Evolutionary conservation across 805 yeast species (phyloP), one percentile per base, ranked within the genome.

Genomic region (Torulaspora quercuum): DNA sequence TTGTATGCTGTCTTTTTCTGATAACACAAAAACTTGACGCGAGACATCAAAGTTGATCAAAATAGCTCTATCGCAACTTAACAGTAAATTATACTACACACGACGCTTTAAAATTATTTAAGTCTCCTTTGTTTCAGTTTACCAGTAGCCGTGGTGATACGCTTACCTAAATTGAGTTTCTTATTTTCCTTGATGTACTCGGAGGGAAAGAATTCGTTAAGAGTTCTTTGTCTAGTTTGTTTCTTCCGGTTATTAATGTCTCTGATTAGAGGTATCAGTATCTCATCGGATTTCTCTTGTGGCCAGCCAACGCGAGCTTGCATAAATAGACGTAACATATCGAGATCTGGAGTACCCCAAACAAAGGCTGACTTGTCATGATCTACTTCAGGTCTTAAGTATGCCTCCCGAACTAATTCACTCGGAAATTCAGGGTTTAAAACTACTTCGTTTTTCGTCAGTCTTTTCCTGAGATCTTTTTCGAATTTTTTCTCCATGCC

Each of bases 331-430:
- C 97, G 64, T 33, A 92, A 65, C 46, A 76, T 78, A 49, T 88
- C 97, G 41, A 89, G 61, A 55, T 85, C 87, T 0, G 97, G 96
- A 2, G 68, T 63, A 0, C 97, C 97, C 98, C 98, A 92, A 30
- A 73, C 73, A 61, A 92, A 89, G 37, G 73, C 70, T 0, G 89
- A 82, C 29, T 66, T 65, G 55, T 89, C 96, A 25, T 70, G 70
- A 56, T 92, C 97, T 3, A 92, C 95, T 21, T 80, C 86, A 0
- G 99, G 96, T 7, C 68, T 55, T 13, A 70, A 44, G 57, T 92
- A 92, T 0, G 97, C 96, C 14, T 82, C 77, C 21, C 64, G 64
- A 1, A 92, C 86, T 1, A 70, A 65, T 4, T 55, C 61, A 49
- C 82, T 85, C 0, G 97, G 97, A 52, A 87, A 89, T 2, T 63